Base-by-base conservation (phyloP, 768 basidiomycete species). In the Tulasnella sp. region DNA sequence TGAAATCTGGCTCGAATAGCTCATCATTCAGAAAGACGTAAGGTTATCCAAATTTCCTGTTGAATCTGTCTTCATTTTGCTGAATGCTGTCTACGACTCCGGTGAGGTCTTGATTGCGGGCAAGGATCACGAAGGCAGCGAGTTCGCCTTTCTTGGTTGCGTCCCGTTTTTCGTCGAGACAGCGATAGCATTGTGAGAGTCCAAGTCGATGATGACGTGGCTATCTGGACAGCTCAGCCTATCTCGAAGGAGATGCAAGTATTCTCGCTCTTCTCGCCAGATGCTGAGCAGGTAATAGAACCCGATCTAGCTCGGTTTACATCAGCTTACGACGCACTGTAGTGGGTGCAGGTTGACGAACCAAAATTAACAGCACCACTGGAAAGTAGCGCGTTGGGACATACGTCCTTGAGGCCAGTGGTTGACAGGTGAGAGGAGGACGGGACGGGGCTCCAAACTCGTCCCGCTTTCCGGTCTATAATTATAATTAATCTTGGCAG, bases 61-160 rank as follows among this genome's bases (percentile, higher is more conserved):
- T 98, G 82, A 97, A 97, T 41, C 90, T 83, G 77, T 92, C 90
- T 81, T 98, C 96, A 80, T 94, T 80, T 78, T 90, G 87, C 77
- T 89, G 86, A 80, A 91, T 83, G 75, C 87, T 89, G 74, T 82
- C 84, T 42, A 88, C 76, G 69, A 90, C 85, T 4, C 87, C 86
- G 67, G 83, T 81, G 69, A 89, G 77, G 78, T 89, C 88, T 62
- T 83, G 79, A 77, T 89, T 89, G 2, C 88, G 83, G 3, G 87
- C 89, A 62, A 98, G 86, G 75, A 93, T 85, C 62, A 93, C 92
- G 77, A 94, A 89, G 2, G 86, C 87, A 22, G 93, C 93, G n/a
- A n/a, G 77, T 92, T 94, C 1, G 90, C 91, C 77, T 86, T 92
- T 39, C 88, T 83, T 17, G 22, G 70, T n/a, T 80, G 77, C 0